These are phyloP conservation scores for Diutina pseudorugosa DNA, from an alignment of 1,139 yeast genomes.

Conservation along the genomic window DNA sequence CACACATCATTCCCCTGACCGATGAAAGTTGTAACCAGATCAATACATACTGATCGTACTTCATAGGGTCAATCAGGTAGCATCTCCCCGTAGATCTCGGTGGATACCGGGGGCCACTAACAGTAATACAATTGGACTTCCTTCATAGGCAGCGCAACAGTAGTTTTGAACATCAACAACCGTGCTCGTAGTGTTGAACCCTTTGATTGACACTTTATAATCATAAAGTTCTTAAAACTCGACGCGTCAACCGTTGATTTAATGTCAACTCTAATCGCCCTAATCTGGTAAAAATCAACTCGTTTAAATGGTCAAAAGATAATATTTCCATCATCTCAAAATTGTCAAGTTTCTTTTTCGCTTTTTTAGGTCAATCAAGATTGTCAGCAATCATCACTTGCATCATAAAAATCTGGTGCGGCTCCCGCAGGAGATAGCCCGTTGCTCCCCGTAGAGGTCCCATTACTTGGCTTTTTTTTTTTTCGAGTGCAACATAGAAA, in stretches of 20 bases:
- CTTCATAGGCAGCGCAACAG: too few species aligned
- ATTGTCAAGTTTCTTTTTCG: neutral
- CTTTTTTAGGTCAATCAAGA: neutral
- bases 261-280: neutral
- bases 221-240: too few species aligned
- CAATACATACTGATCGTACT: too few species aligned
- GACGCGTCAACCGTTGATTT: neutral
- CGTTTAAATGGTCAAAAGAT: neutral
- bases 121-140: too few species aligned
- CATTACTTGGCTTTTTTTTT: neutral
- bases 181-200: too few species aligned
- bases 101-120: too few species aligned
- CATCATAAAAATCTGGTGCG: neutral
- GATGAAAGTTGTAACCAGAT: too few species aligned
- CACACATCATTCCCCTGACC: too few species aligned
- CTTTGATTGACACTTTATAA: too few species aligned
- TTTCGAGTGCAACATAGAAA: neutral
- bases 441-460: neutral
- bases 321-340: neutral
- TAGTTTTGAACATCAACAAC: too few species aligned
- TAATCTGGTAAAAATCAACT: neutral
- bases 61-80: too few species aligned
- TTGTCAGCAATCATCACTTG: neutral
- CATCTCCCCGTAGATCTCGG: too few species aligned
- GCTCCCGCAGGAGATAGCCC: neutral